These are phyloP conservation scores for Aspergillus heteromorphus DNA, from an alignment of 495 filamentous ascomycete species.

Conservation along the genomic window DNA sequence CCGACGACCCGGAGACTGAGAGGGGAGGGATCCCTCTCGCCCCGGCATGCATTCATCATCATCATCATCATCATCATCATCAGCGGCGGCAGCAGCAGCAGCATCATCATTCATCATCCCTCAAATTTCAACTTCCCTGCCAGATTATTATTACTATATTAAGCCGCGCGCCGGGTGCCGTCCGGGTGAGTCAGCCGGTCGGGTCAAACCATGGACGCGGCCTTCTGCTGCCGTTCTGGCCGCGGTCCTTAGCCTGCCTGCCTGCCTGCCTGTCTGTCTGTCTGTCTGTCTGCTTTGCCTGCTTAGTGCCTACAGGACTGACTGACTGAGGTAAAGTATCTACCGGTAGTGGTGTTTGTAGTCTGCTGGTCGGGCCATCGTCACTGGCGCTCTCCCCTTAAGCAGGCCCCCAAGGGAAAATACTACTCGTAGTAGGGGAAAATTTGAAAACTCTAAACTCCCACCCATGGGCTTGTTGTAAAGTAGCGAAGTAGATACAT, in stretches of 20 bases:
- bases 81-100: no score
- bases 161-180: neutral
- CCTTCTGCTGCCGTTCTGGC: neutral
- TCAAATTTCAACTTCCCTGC: neutral
- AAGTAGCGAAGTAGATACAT: no score
- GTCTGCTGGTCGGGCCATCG: neutral
- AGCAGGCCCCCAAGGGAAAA: neutral
- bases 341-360: neutral
- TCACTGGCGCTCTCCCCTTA: neutral
- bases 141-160: neutral
- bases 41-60: neutral
- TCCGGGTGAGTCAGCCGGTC: neutral
- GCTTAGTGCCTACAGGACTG: no score
- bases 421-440: neutral
- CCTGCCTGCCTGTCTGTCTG: no score
- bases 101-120: neutral
- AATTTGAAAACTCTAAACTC: constrained; percentile 1
- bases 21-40: neutral
- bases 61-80: no score
- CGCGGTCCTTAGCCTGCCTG: no score
- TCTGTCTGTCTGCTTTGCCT: no score
- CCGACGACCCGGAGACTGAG: neutral
- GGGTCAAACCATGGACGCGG: neutral
- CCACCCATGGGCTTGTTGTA: neutral
- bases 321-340: no score